Evolutionary conservation across 2,329 filamentous ascomycete genomes (phyloP).

Genomic region (Sclerotinia nivalis): DNA sequence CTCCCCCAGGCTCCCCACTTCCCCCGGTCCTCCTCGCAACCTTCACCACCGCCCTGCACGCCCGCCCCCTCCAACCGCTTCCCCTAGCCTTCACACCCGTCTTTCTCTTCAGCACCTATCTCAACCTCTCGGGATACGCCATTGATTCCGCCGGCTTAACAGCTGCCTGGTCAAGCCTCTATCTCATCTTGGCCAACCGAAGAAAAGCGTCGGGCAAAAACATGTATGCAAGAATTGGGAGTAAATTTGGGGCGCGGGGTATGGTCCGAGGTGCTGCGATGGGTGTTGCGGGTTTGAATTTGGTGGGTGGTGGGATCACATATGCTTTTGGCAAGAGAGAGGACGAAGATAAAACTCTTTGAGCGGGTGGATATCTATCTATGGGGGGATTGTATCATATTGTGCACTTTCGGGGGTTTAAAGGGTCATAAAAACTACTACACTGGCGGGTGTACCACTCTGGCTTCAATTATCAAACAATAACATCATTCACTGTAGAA

Average conservation of each 20-base stretch:
- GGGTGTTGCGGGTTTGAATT: constrained; percentile 51
- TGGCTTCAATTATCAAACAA: background rate
- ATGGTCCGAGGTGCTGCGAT: constrained; percentile 54
- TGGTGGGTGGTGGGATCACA: constrained; percentile 52
- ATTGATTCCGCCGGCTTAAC: constrained; percentile 64
- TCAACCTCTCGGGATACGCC: constrained; percentile 63
- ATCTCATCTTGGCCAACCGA: constrained; percentile 61
- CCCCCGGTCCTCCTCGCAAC: constrained; percentile 66
- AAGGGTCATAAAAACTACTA: background rate
- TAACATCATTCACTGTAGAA: background rate
- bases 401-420: background rate
- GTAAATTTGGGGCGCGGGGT: constrained; percentile 52
- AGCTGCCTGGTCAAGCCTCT: constrained; percentile 65
- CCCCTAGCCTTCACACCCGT: constrained; percentile 68
- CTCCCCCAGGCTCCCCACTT: constrained; percentile 55
- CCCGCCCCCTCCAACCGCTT: constrained; percentile 63
- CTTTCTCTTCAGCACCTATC: constrained; percentile 64
- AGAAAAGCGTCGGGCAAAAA: constrained; percentile 44
- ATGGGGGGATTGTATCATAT: background rate
- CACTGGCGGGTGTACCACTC: background rate
- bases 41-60: constrained; percentile 64
- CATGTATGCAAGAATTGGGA: constrained; percentile 44
- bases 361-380: background rate
- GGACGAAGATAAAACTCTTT: constrained; percentile 25
- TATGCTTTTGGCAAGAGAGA: constrained; percentile 51